Evolutionary conservation across 495 filamentous ascomycete species (phyloP).

Genomic region (Tuber aestivum): DNA sequence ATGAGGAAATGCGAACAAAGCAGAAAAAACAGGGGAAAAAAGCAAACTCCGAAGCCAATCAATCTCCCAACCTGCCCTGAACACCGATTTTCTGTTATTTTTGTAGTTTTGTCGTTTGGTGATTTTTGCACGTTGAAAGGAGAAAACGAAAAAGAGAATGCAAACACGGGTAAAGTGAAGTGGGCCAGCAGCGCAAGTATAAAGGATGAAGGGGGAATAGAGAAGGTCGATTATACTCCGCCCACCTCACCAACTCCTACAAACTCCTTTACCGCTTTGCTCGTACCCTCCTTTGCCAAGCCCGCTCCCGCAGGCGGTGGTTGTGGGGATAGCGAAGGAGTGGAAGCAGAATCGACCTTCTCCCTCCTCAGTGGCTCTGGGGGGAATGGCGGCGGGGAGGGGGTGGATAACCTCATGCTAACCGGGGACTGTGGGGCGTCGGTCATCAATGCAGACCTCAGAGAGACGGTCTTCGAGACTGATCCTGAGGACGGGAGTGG

Average conservation of each 20-base stretch:
- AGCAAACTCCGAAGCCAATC: neutral
- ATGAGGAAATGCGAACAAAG: neutral
- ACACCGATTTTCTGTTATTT: neutral
- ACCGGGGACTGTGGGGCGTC: neutral
- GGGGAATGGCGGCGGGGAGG: constrained; percentile 3
- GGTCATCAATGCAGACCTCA: neutral
- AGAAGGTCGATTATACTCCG: neutral
- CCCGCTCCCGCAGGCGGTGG: neutral
- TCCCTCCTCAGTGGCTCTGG: neutral
- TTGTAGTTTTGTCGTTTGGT: neutral
- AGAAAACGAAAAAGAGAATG: neutral
- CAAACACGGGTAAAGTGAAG: neutral
- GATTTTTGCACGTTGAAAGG: neutral
- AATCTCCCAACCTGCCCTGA: neutral
- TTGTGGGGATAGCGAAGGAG: neutral
- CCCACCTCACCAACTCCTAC: neutral
- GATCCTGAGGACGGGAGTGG: neutral
- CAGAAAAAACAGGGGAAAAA: neutral
- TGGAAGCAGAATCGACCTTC: neutral
- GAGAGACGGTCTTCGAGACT: neutral
- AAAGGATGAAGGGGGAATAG: neutral
- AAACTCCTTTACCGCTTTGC: neutral
- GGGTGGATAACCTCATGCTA: constrained; percentile 2
- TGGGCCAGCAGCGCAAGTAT: neutral
- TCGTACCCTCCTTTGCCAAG: neutral